Base-by-base conservation (phyloP, 78 protist genomes). In the slime mould (Dictyostelium discoideum) region DNA sequence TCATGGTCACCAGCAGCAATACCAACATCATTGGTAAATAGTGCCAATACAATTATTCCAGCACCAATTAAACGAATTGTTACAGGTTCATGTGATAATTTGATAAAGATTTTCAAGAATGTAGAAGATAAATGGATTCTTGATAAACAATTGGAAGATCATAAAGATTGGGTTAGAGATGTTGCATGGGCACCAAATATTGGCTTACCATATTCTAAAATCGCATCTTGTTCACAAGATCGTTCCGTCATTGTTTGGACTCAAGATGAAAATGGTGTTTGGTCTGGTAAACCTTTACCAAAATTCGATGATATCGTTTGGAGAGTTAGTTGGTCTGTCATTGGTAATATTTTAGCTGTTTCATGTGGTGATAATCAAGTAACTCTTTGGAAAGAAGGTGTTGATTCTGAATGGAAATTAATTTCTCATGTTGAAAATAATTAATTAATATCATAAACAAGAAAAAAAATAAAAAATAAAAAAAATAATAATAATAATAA, bases 131-230 rank as follows among this genome's bases (percentile, higher is more conserved):
- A 87, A 42, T 96, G 96, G 96, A 48, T 69, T 22, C 44, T 57
- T 4, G 92, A 87, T n/a, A 92, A 84, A 42, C 85, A 73, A 60
- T 86, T 87, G 3, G 89, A 44, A n/a, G 93, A 69, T n/a, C 99
- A 99, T 92, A 92, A 96, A 74, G 99, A 97, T 85, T 99, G 99
- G 99, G 99, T 99, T 16, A 94, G 99, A 48, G 99, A 98, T 69
- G 99, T 99, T 18, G 99, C 99, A 18, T 99, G 99, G 99, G 98
- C 99, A 24, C 99, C 99, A 46, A 82, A 78, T 46, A 57, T 95
- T 44, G 99, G 98, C 48, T 48, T 79, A 39, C 85, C 96, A 57
- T 37, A 9, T 2, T 39, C 65, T n/a, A 92, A 65, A 44, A 67
- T 98, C 39, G 99, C 99, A 9, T 94, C 98, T 10, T 98, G 99